Evolutionary conservation across 805 yeast species (phyloP).

Genomic region (Saccharomycopsis babjevae): DNA sequence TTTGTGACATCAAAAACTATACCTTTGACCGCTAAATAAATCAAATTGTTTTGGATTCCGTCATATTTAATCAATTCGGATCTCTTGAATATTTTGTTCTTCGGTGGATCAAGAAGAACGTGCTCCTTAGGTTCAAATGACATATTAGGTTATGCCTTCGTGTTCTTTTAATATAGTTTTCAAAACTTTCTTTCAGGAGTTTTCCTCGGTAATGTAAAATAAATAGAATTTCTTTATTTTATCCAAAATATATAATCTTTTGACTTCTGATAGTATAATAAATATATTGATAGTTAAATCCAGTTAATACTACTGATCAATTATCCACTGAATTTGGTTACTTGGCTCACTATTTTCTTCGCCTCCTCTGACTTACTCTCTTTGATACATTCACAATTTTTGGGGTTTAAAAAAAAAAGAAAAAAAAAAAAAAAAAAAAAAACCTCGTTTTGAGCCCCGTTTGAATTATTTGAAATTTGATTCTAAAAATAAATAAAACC

Average conservation of each 20-base stretch:
- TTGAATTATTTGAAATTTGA: no score
- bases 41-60: constrained; percentile 33
- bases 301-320: no score
- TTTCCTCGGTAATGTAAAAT: neutral
- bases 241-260: neutral
- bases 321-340: no score
- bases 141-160: neutral
- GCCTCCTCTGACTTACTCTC: no score
- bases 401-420: no score
- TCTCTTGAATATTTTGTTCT: constrained; percentile 32
- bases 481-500: no score
- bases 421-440: no score
- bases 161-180: neutral
- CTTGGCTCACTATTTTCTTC: no score
- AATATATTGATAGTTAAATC: neutral
- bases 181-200: neutral
- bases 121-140: constrained; percentile 46
- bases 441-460: no score
- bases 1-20: constrained; percentile 66
- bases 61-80: constrained; percentile 36
- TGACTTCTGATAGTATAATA: neutral
- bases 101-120: constrained; percentile 43
- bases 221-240: no score
- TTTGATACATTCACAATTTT: no score
- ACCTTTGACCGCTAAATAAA: constrained; percentile 71